phyloP scores from a whole-genome alignment of 202 grass and related monocot genomes.

The Carex arenaria region DNA sequence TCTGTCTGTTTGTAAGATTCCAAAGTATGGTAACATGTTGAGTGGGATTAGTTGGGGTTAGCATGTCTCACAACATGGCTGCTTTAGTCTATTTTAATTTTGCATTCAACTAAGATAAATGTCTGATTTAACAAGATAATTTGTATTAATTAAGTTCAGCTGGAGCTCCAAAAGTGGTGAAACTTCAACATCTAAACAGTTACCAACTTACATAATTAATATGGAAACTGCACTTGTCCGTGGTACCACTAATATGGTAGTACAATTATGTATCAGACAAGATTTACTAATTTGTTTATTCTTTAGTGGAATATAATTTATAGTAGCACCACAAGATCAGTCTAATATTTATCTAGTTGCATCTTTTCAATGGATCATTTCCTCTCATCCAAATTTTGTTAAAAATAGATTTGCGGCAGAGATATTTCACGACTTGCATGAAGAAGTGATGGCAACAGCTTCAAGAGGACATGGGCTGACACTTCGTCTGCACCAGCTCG shows the following conservation, averaged over 20 bases:
- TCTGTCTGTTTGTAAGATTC: neutral
- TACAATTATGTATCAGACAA: neutral
- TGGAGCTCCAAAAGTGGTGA: neutral
- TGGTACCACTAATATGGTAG: neutral
- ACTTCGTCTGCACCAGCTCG: slow-evolving; percentile 87
- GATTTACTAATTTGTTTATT: neutral
- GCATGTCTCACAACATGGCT: neutral
- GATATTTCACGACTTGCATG: slow-evolving; percentile 96
- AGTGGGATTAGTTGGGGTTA: neutral
- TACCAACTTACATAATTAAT: neutral
- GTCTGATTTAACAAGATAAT: neutral
- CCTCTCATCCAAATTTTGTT: neutral
- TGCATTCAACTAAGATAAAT: neutral
- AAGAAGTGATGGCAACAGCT: slow-evolving; percentile 77
- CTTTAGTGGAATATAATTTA: neutral
- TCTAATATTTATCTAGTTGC: neutral
- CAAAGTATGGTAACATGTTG: neutral
- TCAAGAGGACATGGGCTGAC: slow-evolving; percentile 80
- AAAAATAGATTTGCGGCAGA: slow-evolving; percentile 81
- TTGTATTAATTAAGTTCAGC: neutral
- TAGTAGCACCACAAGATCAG: neutral
- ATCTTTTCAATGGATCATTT: neutral
- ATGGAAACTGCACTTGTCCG: neutral
- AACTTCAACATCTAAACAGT: neutral
- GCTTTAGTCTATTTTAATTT: slow-evolving; percentile 4